A percentile compares a stretch with the other conserved stretches of the same genome.
Evolutionary conservation across 306 rosid species (phyloP).

Genomic region (Glycine latifolia): DNA sequence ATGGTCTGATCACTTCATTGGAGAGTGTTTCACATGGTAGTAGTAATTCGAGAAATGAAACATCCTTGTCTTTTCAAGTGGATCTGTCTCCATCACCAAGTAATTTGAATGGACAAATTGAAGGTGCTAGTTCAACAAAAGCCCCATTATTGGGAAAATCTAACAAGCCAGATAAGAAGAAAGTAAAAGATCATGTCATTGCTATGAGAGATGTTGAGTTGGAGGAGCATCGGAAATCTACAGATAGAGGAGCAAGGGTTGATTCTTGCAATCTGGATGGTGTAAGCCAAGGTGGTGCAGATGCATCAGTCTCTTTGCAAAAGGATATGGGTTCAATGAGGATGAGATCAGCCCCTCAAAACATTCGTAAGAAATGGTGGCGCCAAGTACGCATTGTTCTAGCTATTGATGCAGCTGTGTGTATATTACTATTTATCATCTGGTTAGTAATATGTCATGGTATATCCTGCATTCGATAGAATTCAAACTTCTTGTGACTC

Average conservation of each 20-base stretch:
- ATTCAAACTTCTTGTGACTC: constrained; percentile 28
- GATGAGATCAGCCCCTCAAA: constrained; percentile 66
- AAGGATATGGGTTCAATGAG: constrained; percentile 74
- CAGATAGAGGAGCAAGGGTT: constrained; percentile 68
- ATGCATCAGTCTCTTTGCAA: constrained; percentile 62
- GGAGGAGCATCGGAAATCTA: constrained; percentile 77
- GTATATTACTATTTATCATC: constrained; percentile 67
- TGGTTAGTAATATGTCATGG: constrained; percentile 79
- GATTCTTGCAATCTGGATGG: constrained; percentile 65
- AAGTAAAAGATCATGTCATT: constrained; percentile 79
- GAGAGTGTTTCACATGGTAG: constrained; percentile 69
- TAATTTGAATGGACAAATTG: constrained; percentile 69
- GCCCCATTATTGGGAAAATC: constrained; percentile 84
- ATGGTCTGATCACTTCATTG: constrained; percentile 67
- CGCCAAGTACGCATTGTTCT: constrained; percentile 87
- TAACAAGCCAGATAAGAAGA: constrained; percentile 81
- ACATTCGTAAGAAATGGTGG: constrained; percentile 79
- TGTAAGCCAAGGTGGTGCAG: constrained; percentile 62
- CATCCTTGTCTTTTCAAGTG: constrained; percentile 46
- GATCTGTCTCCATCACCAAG: constrained; percentile 74
- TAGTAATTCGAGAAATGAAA: constrained; percentile 64
- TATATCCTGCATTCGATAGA: constrained; percentile 68
- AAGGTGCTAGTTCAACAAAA: constrained; percentile 74
- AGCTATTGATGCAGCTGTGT: constrained; percentile 86
- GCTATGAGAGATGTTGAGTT: constrained; percentile 75